phyloP scores from a whole-genome alignment of 2,329 filamentous ascomycete species.

The Claviceps sp. region DNA sequence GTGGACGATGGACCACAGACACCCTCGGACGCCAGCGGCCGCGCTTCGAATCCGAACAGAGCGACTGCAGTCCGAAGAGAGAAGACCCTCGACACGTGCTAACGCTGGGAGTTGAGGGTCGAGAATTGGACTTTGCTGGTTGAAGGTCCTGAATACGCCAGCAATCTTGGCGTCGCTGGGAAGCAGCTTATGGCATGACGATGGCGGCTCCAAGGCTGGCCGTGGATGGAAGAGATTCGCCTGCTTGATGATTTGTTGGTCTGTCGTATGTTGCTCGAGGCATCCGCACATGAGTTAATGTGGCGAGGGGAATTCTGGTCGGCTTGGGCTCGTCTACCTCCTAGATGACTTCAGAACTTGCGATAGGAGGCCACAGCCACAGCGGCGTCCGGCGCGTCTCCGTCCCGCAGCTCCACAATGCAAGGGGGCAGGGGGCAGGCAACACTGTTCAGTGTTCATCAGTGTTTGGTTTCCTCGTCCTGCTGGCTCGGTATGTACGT shows the following conservation, averaged over 20 bases:
- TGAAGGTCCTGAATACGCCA: neutral
- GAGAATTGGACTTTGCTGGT: neutral
- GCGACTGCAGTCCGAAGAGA: neutral
- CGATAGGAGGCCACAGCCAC: too few species aligned
- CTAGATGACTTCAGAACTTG: too few species aligned
- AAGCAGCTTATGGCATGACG: slow-evolving; percentile 1
- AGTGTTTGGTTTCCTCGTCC: too few species aligned
- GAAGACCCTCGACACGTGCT: neutral
- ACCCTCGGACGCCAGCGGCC: neutral
- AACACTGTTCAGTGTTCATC: too few species aligned
- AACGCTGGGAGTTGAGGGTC: neutral
- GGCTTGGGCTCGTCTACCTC: too few species aligned
- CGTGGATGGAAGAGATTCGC: neutral
- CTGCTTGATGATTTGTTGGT: neutral
- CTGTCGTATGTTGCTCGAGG: neutral
- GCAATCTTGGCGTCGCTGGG: neutral
- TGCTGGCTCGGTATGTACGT: too few species aligned
- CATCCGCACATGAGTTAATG: neutral
- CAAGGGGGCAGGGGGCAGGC: too few species aligned
- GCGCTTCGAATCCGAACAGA: neutral
- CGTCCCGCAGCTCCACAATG: too few species aligned
- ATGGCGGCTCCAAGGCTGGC: neutral
- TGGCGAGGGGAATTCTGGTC: neutral
- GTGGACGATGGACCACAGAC: neutral
- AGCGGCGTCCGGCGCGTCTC: too few species aligned